Conservation (phyloP, 257 asterid genomes). For the Leptodermis oblonga region DNA sequence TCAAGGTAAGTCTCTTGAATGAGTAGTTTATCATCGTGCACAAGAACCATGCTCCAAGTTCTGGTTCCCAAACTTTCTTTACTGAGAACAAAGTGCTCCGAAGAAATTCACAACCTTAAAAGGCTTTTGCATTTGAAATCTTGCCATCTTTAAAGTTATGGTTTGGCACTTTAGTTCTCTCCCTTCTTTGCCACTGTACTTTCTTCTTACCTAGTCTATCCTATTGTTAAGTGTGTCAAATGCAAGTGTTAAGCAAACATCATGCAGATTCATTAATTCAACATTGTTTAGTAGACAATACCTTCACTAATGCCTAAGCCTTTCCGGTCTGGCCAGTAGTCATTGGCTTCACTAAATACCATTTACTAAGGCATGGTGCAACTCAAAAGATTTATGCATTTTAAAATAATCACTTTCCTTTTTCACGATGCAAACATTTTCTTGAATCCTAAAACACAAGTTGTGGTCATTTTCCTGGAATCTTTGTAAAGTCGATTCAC, state of each 20-base stretch:
- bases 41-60: no score
- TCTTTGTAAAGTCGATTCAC: neutral
- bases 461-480: neutral
- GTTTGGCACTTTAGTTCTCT: neutral
- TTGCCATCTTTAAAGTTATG: neutral
- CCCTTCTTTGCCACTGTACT: no score
- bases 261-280: neutral
- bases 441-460: neutral
- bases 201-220: neutral
- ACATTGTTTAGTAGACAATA: neutral
- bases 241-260: neutral
- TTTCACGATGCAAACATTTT: neutral
- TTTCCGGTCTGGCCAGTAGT: neutral
- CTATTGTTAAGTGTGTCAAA: neutral
- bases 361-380: neutral
- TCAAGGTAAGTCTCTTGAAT: conserved; percentile 42
- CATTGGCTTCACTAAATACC: neutral
- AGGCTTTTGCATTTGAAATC: neutral
- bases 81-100: neutral
- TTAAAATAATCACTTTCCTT: neutral
- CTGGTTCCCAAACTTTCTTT: neutral
- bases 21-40: conserved; percentile 1
- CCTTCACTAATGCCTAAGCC: neutral
- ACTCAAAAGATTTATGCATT: neutral
- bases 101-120: neutral